phyloP scores from a whole-genome alignment of 768 basidiomycete species.

The Termitomyces sp. region DNA sequence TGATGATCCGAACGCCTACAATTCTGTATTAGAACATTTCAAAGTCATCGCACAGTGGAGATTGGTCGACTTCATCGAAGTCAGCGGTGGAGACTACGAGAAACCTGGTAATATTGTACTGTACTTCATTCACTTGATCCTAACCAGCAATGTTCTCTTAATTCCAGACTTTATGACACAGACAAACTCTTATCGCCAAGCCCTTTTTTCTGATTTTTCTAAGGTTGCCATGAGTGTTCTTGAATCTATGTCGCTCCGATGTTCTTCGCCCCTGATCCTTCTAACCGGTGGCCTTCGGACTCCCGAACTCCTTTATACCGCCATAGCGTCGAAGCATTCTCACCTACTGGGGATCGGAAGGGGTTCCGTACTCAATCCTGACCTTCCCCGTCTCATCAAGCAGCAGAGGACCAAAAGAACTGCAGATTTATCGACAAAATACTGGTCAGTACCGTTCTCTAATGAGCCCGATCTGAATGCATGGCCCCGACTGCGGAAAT shows the following conservation, averaged over 20 bases:
- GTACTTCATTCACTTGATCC: background rate
- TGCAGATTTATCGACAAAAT: slow-evolving; percentile 1
- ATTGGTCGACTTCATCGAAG: slow-evolving; percentile 78
- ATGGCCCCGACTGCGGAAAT: slow-evolving; percentile 22
- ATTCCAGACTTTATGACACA: slow-evolving; percentile 40
- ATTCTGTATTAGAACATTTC: slow-evolving; percentile 58
- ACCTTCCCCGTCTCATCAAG: slow-evolving; percentile 45
- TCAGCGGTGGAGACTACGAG: slow-evolving; percentile 87
- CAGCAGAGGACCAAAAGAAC: slow-evolving; percentile 13
- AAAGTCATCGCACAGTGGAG: slow-evolving; percentile 59
- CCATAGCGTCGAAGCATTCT: slow-evolving; percentile 52
- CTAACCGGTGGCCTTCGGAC: slow-evolving; percentile 80
- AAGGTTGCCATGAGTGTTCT: slow-evolving; percentile 47
- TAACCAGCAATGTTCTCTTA: background rate
- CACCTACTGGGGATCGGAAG: slow-evolving; percentile 80
- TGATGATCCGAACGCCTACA: slow-evolving; percentile 20
- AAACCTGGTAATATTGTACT: slow-evolving; percentile 47
- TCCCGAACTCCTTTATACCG: slow-evolving; percentile 49
- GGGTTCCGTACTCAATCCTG: slow-evolving; percentile 57
- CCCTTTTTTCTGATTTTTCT: slow-evolving; percentile 71
- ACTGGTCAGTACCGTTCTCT: slow-evolving; percentile 32
- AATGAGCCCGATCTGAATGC: slow-evolving; percentile 31
- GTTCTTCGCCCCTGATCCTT: slow-evolving; percentile 55
- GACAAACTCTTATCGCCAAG: slow-evolving; percentile 49
- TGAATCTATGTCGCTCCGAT: slow-evolving; percentile 22